phyloP scores from a whole-genome alignment of 768 basidiomycete species.

The Boletus insuetus region DNA sequence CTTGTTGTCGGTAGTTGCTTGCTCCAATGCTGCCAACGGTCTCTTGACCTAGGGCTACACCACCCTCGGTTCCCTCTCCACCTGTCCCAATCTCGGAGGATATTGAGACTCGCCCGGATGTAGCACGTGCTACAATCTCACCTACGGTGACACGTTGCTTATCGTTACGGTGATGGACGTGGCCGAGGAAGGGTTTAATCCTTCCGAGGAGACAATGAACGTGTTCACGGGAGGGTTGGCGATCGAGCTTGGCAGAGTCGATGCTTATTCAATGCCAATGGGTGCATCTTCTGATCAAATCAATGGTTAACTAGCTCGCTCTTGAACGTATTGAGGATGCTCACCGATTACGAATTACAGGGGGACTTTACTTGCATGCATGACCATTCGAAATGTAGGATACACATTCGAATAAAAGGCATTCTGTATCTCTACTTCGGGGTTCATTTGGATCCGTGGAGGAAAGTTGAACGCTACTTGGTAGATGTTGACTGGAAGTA shows the following conservation, averaged over 20 bases:
- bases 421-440: no score
- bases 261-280: constrained; percentile 44
- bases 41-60: neutral
- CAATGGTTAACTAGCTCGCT: no score
- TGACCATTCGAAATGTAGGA: no score
- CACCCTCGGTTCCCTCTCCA: neutral
- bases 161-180: constrained; percentile 28
- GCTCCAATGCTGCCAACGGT: neutral
- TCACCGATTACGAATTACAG: no score
- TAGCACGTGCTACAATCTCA: constrained; percentile 34
- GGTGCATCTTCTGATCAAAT: constrained; percentile 11
- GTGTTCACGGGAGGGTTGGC: constrained; percentile 48
- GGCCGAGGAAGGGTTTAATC: constrained; percentile 36
- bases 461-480: no score
- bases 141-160: constrained; percentile 21
- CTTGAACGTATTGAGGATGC: no score
- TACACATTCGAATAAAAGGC: no score
- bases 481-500: no score
- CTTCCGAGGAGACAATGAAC: constrained; percentile 54
- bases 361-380: no score
- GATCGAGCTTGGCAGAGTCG: constrained; percentile 44
- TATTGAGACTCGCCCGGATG: constrained; percentile 31
- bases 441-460: no score
- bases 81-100: neutral
- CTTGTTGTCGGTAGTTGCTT: constrained; percentile 7